Percentiles rank a stretch among this genome's conserved stretches.
Conservation (phyloP, 768 basidiomycete species). For the Mycena haematopus region DNA sequence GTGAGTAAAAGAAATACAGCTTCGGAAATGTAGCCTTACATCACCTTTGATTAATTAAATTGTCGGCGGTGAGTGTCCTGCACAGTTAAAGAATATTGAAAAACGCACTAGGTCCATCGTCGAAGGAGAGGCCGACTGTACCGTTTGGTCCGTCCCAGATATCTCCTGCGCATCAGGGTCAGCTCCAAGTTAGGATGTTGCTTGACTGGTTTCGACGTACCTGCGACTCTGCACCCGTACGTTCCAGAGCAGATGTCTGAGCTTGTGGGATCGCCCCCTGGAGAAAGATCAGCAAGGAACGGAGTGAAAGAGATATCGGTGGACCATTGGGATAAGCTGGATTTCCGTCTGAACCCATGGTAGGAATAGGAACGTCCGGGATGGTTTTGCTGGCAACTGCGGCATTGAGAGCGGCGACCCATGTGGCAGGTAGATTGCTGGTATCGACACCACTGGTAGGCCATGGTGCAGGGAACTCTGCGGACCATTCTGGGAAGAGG, state of each 20-base stretch:
- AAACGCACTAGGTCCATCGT: conserved; percentile 68
- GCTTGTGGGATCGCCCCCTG: conserved; percentile 42
- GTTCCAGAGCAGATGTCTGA: conserved; percentile 77
- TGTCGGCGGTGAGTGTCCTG: too few species aligned
- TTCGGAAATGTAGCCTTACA: too few species aligned
- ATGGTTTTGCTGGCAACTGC: conserved; percentile 76
- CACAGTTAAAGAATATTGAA: too few species aligned
- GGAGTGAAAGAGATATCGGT: neutral
- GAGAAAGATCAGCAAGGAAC: neutral
- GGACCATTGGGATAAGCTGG: conserved; percentile 3
- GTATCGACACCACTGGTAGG: conserved; percentile 5
- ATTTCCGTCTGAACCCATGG: conserved; percentile 33
- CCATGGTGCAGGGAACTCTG: neutral
- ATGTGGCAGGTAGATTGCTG: conserved; percentile 11
- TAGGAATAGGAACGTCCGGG: conserved; percentile 66
- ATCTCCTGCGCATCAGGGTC: conserved; percentile 58
- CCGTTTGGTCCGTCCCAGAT: conserved; percentile 82
- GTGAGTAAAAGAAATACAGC: too few species aligned
- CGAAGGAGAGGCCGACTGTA: conserved; percentile 70
- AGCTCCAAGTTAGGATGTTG: too few species aligned
- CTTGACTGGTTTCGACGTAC: too few species aligned
- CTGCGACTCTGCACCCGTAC: conserved; percentile 56
- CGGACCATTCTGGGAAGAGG: conserved; percentile 1
- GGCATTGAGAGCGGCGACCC: conserved; percentile 52
- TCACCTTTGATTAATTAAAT: neutral